Evolutionary conservation across 2,329 filamentous ascomycete genomes (phyloP), one percentile per base, ranked within the genome.

Genomic region (Fusarium sp.): DNA sequence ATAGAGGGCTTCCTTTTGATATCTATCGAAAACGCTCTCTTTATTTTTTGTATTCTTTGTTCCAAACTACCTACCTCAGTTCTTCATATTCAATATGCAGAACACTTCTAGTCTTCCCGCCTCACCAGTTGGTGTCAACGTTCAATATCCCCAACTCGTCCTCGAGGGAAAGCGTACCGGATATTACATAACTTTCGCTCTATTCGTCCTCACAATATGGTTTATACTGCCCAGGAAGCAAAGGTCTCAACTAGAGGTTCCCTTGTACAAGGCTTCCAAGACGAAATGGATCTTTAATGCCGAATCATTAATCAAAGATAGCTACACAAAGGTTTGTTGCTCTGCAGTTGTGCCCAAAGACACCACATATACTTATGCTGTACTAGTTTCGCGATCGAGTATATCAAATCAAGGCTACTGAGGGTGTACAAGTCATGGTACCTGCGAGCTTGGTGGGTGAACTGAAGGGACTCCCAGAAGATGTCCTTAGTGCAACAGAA

Each of bases 251-350:
- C 77, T 84, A 6, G 76, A 80, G 13, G 77, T 81, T 6, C 84
- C 84, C 0, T 82, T 83, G 50, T 86, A 84, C 74, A 82, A 83
- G 66, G 84, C 84, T 0, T 79, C 82, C 9, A 83, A 82, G 70
- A 77, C 79, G 53, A 85, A 82, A 74, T 86, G 84, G 84, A 83
- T 86, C 69, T 85, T 86, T 55, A 80, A 80, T 60, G 84, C 84
- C 27, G 84, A 86, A 72, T 76, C 73, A 2, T 73, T 85, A 34
- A 80, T 86, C 18, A 80, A 79, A 55, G 82, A 86, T 46, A 86
- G 84, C 71, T 86, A 86, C 62, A 75, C 74, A 68, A 84, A 85
- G 79, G 83, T 85, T 54, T 16, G 70, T 45, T 32, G n/a, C 8
- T 27, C 20, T 53, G 13, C 16, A 20, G 0, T 14, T 6, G 14